Conservation (phyloP, 805 yeast species). For the Ogataea wickerhamii region DNA sequence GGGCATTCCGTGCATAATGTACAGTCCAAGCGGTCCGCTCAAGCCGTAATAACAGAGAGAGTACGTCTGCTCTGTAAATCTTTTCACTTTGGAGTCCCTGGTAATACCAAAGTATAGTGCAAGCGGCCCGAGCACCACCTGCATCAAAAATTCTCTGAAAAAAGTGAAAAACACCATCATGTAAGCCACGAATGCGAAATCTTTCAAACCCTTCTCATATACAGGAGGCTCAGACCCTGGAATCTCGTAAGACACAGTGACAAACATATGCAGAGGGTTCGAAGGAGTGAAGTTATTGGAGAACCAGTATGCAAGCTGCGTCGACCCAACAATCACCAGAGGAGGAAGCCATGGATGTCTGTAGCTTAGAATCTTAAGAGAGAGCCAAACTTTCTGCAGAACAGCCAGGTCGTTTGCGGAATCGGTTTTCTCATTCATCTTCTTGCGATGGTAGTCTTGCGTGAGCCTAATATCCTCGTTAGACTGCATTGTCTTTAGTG, state of each 20-base stretch:
- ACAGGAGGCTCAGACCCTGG: constrained; percentile 50
- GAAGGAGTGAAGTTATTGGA: constrained; percentile 56
- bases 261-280: constrained; percentile 61
- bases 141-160: constrained; percentile 88
- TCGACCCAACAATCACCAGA: constrained; percentile 41
- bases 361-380: constrained; percentile 54
- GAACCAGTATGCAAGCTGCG: constrained; percentile 44
- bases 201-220: constrained; percentile 87
- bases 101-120: constrained; percentile 53
- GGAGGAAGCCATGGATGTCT: constrained; percentile 76
- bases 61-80: constrained; percentile 94
- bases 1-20: constrained; percentile 79
- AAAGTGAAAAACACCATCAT: constrained; percentile 88
- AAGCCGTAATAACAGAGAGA: constrained; percentile 75
- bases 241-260: constrained; percentile 61
- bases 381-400: constrained; percentile 50
- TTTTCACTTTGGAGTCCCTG: constrained; percentile 53
- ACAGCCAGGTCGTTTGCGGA: constrained; percentile 48
- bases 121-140: constrained; percentile 68
- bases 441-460: constrained; percentile 32
- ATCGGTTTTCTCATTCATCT: constrained; percentile 24
- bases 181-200: constrained; percentile 72
- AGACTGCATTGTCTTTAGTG: constrained; percentile 63
- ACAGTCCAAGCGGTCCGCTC: constrained; percentile 83
- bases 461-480: constrained; percentile 40